Evolutionary conservation across 306 rosid genomes (phyloP), one percentile per base, ranked within the genome.

Genomic region (Hippophae gyantsensis): DNA sequence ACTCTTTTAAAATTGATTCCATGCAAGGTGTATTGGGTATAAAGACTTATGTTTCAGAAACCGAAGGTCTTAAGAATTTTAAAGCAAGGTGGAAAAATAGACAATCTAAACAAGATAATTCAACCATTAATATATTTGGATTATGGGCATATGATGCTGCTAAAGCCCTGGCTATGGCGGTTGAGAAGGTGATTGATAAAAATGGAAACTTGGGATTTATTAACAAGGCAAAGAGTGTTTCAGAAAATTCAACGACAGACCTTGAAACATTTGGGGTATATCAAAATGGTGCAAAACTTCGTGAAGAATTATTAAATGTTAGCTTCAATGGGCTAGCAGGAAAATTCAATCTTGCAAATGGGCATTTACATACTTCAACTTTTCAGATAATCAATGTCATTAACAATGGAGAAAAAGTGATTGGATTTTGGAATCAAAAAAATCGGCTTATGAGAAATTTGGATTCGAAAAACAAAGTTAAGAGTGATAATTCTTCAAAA

Each of bases 21-120:
- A 73, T 81, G 81, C 71, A 84, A 18, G 84, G 90, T 5, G 79
- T 76, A 13, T 47, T 79, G 10, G 82, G 82, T 32, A 64, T 74
- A 3, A 50, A 48, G 9, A 55, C 73, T 8, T 80, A 59, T 8
- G 53, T 86, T 45, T 75, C 73, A 13, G 9, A 51, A 43, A 73
- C 83, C 18, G 48, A 70, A 11, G 23, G 8, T 66, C 56, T 80
- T 51, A 52, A 55, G 43, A 62, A 58, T 10, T 86, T 83, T 49
- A 53, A 2, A n/a, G 54, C 3, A 38, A 43, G 80, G 49, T 86
- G 83, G 87, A 77, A 48, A 44, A 60, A 42, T 9, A 57, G 69
- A 9, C 56, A 74, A 43, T 73, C 79, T 52, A 13, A 48, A 9
- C 65, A 5, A 0, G 74, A 82, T 6, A 60, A 73, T 71, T 74